Evolutionary conservation across 805 yeast species (phyloP), one percentile per base, ranked within the genome.

Genomic region (Hanseniaspora vineae): DNA sequence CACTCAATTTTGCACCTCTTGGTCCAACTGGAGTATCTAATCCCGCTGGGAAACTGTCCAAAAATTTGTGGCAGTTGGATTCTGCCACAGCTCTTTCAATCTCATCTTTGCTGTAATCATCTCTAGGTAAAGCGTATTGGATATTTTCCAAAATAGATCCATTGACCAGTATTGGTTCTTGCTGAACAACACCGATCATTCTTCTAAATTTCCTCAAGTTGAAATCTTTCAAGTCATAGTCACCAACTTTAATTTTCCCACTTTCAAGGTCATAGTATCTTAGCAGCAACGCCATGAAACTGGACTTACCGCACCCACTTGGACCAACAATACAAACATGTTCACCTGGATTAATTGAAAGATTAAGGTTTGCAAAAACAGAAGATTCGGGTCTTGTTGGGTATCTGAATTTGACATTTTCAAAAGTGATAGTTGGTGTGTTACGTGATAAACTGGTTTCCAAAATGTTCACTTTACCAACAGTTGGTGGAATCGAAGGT

Each of bases 281-380:
- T 55, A 89, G 65, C 42, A 90, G 66, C 46, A 90, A 66, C 46
- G 89, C 85, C 6, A 89, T 74, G 2, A 90, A 77, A 0, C 97
- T 89, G 15, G 95, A 85, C 62, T 90, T 90, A 23, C 97, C 97
- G 51, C 95, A 84, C 1, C 97, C 97, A 33, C 94, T 82, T n/a
- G 96, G 96, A 1, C 97, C 97, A 15, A 89, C 97, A 50, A 90
- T 78, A 60, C 97, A 89, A 14, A 89, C 80, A 56, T 90, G 90
- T 55, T 86, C 89, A 13, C 97, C 97, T 33, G 84, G 78, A 14
- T 69, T 61, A 42, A 90, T 80, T 1, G 66, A 70, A 49, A 90
- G 69, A 53, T 76, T 70, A 48, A 89, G 65, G 19, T 74, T 67
- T 2, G 68, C 56, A 65, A 90, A 87, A 20, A 90, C 81, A 17